A percentile compares a stretch with the other conserved stretches of the same genome.
Conservation (phyloP, 2,329 filamentous ascomycete species). For the Aspergillus ibericus region DNA sequence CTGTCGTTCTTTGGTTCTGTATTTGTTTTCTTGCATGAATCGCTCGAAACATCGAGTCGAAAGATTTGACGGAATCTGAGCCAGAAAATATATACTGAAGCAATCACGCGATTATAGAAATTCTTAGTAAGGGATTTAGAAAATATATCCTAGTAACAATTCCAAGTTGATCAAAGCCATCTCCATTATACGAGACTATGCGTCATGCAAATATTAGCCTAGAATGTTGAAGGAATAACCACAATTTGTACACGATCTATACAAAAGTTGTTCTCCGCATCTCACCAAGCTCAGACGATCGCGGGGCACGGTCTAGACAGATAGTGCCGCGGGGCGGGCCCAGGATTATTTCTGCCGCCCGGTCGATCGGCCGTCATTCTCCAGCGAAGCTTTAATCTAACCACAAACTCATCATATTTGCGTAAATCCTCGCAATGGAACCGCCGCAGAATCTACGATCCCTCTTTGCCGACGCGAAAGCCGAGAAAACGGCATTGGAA, state of each 20-base stretch:
- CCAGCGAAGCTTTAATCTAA: constrained; percentile 17
- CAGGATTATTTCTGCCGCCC: constrained; percentile 16
- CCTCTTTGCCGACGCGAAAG: constrained; percentile 57
- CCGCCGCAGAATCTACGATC: constrained; percentile 56
- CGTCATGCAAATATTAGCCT: too few species aligned
- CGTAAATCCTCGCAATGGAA: constrained; percentile 39
- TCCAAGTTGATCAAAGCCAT: too few species aligned
- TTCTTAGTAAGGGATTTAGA: too few species aligned
- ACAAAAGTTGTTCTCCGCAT: neutral
- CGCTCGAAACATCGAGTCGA: too few species aligned
- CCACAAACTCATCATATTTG: neutral
- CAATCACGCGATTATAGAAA: too few species aligned
- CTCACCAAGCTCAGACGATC: neutral
- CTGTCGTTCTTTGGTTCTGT: too few species aligned
- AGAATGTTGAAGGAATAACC: neutral
- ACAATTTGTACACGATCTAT: neutral
- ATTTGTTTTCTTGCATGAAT: too few species aligned
- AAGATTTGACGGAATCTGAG: too few species aligned
- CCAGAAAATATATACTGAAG: too few species aligned
- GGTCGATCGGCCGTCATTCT: constrained; percentile 7
- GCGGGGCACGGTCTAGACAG: neutral
- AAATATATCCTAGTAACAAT: too few species aligned
- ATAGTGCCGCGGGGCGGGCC: constrained; percentile 15
- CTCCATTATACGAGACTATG: neutral
- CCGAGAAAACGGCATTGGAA: constrained; percentile 59